phyloP scores from a whole-genome alignment of 192 early-diverging fungal species.

The Rhizophagus sp. region DNA sequence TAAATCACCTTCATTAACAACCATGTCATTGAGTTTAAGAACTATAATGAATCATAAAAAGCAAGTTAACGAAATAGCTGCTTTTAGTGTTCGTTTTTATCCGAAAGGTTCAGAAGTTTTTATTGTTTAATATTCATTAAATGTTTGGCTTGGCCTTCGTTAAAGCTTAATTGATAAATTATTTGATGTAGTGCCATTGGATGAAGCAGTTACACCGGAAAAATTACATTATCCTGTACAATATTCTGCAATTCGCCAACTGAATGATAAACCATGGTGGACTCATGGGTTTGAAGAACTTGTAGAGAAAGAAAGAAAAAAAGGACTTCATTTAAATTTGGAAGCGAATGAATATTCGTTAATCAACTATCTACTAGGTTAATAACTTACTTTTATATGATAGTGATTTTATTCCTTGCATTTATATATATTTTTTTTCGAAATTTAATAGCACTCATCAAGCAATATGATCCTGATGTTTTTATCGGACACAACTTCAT shows the following conservation, averaged over 20 bases:
- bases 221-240: constrained; percentile 43
- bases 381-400: not conserved
- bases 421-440: constrained; percentile 1
- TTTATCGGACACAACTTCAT: constrained; percentile 97
- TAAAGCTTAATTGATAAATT: not conserved
- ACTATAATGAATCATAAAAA: constrained; percentile 81
- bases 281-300: constrained; percentile 77
- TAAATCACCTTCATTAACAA: constrained; percentile 73
- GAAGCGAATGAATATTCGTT: constrained; percentile 71
- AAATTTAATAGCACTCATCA: constrained; percentile 59
- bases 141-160: not conserved
- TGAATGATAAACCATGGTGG: constrained; percentile 64
- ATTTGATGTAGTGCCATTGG: constrained; percentile 48
- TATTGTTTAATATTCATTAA: not conserved
- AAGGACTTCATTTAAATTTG: constrained; percentile 17
- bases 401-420: not conserved
- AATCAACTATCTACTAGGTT: constrained; percentile 76
- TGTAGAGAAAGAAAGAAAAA: not conserved
- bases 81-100: constrained; percentile 75
- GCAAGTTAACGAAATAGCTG: constrained; percentile 88
- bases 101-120: constrained; percentile 51
- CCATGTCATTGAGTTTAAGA: constrained; percentile 84
- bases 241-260: constrained; percentile 74
- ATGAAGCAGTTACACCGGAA: constrained; percentile 46
- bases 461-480: constrained; percentile 85